These are phyloP conservation scores for Boechera stricta DNA, from an alignment of 345 rosid genomes.

Conservation along the genomic window DNA sequence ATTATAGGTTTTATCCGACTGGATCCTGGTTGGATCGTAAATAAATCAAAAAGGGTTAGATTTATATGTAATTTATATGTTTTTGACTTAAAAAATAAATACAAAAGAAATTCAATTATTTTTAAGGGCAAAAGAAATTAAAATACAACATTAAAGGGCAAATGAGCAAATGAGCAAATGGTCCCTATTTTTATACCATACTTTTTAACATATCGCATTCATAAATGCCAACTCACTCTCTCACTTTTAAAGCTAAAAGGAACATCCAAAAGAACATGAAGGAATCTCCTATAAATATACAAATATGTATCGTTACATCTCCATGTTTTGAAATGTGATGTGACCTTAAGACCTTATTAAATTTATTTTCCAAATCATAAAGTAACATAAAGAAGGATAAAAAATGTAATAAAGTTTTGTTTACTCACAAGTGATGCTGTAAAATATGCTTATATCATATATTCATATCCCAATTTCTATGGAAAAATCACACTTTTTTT, in stretches of 20 bases:
- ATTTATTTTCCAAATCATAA: neutral
- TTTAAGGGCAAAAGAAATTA: no score
- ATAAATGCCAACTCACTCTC: conserved; percentile 31
- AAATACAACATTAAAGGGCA: no score
- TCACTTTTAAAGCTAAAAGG: conserved; percentile 31
- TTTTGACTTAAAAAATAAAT: no score
- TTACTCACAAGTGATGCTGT: neutral
- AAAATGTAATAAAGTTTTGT: neutral
- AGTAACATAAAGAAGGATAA: neutral
- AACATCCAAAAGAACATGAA: conserved; percentile 24
- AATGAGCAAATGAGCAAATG: no score
- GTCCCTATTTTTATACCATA: neutral
- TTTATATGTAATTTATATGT: no score
- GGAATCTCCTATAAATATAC: conserved; percentile 17
- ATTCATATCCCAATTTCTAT: conserved; percentile 5
- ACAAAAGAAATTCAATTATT: no score
- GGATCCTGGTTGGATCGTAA: no score
- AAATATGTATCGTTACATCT: conserved; percentile 9
- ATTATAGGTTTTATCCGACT: no score
- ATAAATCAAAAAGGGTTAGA: no score
- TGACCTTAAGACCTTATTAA: neutral
- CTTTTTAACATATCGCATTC: conserved; percentile 15
- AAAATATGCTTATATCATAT: neutral
- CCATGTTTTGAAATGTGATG: neutral
- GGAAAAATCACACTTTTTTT: conserved; percentile 10